Base-by-base conservation (phyloP, 192 early-diverging fungal species). In the Backusella mclennaniae region DNA sequence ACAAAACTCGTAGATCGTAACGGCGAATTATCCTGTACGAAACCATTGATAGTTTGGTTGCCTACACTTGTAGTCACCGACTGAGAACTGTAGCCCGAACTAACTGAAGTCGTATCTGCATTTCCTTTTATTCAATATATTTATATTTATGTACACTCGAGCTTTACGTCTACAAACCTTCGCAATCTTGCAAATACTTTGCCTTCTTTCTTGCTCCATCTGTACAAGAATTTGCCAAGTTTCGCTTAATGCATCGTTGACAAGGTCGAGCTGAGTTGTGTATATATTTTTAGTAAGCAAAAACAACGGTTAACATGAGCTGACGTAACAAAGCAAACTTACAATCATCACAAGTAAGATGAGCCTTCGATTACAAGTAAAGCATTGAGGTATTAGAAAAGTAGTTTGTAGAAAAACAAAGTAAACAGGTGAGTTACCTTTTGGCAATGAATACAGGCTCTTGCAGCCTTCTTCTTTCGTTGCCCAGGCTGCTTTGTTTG, bases 201-300 rank as follows among this genome's bases (percentile, higher is more conserved):
- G 97, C 96, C 80, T 93, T 95, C 80, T 97, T 98, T 71, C 97
- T 88, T 56, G 86, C 83, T 29, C 97, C 97, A 77, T 98, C 97
- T 3, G 90, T 88, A 79, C 96, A 97, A 0, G 92, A 90, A 35
- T 77, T 81, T 4, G 85, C 91, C 26, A 95, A 74, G 33, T 93
- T 94, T 39, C 92, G 84, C 84, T 96, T 97, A 35, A 94, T 86
- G 77, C 96, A 98, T 8, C 96, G 92, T 46, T 87, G 87, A 79
- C 97, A 98, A 36, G 97, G 97, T 33, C 97, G 92, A 33, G 87
- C 88, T 89, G 84, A 35, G 52, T 46, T 19, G 38, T 39, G 38
- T 29, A 9, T 19, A 23, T 42, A 39, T 74, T 36, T 71, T 74
- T 36, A 52, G 46, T 59, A n/a, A 63, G 38, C 11, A 35, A 31